Evolutionary conservation across 2,329 filamentous ascomycete genomes (phyloP), one percentile per base, ranked within the genome.

Genomic region (Beauveria pseudobassiana): DNA sequence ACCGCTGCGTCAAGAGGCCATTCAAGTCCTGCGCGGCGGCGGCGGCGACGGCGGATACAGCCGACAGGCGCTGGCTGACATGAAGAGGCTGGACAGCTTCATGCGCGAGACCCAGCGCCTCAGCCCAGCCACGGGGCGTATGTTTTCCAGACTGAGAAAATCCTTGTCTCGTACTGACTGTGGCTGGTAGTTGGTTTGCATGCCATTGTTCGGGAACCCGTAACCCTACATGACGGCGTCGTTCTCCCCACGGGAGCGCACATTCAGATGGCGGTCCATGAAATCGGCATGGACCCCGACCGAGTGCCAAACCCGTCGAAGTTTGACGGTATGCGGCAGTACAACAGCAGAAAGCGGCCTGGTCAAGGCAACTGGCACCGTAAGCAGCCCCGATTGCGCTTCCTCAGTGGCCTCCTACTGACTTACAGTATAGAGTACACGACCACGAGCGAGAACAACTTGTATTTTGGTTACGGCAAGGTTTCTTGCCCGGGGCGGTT

Each of bases 1-100:
- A 12, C 69, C 70, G 2, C 64, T 82, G 48, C 69, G 77, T 2
- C 71, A 77, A 16, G 80, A 81, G 67, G 76, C 80, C 5, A 57
- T 67, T 1, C 51, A 62, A 0, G 70, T 75, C 1, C 64, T 77
- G 14, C 64, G 67, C 3, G 69, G 75, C 42, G 5, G 34, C 28
- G 28, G 9, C 34, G 34, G 26, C 26, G 26, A 6, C 26, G 73
- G 75, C 18, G 71, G 70, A 0, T 75, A 70, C 70, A 70, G 66
- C 18, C 76, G 75, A 64, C 70, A 69, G 1, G 64, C 73, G 0
- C 64, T 79, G 3, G 73, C 72, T 62, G 73, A 74, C 50, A 65
- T 79, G 46, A 73, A 73, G 62, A 66, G 77, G 2, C 63, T 78
- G 64, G 76, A 79, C 64, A 78, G 76, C 58, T 70, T 73, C 0